phyloP scores from a whole-genome alignment of 2,329 filamentous ascomycete species.

The Nakataea oryzae region DNA sequence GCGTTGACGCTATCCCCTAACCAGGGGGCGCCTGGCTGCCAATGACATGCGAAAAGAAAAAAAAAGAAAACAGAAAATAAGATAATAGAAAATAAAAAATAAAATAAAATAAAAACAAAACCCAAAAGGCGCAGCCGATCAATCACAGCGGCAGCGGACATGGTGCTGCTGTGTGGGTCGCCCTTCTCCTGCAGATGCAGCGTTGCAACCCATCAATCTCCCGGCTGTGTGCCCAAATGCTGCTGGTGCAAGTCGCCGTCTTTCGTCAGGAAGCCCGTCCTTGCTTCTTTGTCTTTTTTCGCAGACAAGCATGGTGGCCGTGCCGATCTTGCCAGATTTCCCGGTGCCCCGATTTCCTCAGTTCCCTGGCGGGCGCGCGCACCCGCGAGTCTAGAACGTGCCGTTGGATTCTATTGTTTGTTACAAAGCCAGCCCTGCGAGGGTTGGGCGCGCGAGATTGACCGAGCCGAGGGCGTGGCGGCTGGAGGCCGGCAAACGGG shows the following conservation, averaged over 20 bases:
- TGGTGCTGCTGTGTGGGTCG: background rate
- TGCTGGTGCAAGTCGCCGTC: too few species aligned
- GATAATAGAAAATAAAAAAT: too few species aligned
- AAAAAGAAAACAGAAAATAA: too few species aligned
- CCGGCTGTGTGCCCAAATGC: too few species aligned
- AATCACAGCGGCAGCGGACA: background rate
- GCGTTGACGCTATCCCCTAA: background rate
- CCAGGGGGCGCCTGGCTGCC: background rate
- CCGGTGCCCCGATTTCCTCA: background rate
- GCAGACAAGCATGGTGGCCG: background rate
- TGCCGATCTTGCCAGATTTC: background rate
- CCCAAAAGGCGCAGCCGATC: too few species aligned
- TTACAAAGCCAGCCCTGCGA: background rate
- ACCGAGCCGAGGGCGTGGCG: background rate
- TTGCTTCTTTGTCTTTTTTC: background rate
- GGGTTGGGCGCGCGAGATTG: too few species aligned
- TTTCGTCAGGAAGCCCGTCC: background rate
- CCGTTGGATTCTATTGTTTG: background rate
- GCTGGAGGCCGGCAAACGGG: background rate
- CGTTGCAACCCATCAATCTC: background rate
- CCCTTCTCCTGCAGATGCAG: background rate
- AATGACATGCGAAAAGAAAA: too few species aligned
- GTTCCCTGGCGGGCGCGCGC: background rate
- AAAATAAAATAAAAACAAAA: too few species aligned
- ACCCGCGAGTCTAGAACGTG: background rate